Percentiles rank a stretch among this genome's conserved stretches.
phyloP scores from a whole-genome alignment of 1,284 basidiomycete genomes.

The Trametes pubescens region DNA sequence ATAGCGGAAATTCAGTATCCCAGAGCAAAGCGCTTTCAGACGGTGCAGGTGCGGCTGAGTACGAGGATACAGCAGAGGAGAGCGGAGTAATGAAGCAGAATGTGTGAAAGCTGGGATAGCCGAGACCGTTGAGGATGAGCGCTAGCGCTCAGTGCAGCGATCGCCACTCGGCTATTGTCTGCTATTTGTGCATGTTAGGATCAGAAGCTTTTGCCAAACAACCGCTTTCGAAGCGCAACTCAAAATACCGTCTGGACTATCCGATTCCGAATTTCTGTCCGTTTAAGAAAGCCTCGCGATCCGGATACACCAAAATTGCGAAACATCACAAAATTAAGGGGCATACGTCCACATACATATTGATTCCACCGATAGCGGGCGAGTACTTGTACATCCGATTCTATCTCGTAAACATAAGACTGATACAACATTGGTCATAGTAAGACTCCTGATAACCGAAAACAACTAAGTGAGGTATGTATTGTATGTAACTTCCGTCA shows the following conservation, averaged over 20 bases:
- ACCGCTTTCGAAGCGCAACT: background rate
- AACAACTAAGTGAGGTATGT: background rate
- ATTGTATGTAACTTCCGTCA: background rate
- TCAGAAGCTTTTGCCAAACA: conserved; percentile 31
- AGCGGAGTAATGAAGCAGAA: background rate
- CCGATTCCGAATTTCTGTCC: background rate
- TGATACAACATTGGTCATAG: background rate
- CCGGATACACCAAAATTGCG: too few relatives aligned
- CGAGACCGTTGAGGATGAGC: background rate
- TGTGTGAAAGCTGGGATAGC: background rate
- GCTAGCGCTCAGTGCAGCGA: background rate
- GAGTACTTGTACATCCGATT: background rate
- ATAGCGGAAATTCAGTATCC: conserved; percentile 2
- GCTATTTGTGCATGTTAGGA: conserved; percentile 23
- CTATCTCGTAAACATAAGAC: background rate
- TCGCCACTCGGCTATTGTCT: conserved; percentile 7
- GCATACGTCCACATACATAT: background rate
- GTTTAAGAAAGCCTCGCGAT: too few relatives aligned
- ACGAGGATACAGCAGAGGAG: background rate
- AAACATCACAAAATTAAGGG: background rate
- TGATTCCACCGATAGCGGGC: background rate
- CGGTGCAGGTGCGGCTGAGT: background rate
- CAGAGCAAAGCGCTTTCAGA: background rate
- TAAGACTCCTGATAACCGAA: background rate
- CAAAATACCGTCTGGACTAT: background rate